Percentiles rank a stretch among this genome's conserved stretches.
These are phyloP conservation scores for Citrullus colocynthis DNA, from an alignment of 306 rosid species.

Conservation along the genomic window DNA sequence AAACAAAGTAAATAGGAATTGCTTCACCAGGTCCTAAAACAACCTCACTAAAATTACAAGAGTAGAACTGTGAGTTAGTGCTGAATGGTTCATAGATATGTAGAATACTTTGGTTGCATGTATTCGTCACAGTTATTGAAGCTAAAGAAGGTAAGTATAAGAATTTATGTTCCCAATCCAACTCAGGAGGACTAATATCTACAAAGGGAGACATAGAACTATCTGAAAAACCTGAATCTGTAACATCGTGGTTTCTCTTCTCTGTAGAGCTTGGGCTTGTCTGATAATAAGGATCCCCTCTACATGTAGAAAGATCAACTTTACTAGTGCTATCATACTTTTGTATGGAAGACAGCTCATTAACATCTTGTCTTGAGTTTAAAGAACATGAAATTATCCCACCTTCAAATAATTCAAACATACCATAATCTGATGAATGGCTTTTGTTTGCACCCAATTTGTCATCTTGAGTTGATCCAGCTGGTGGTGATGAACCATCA, in stretches of 20 bases:
- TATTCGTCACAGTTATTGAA: conserved; percentile 60
- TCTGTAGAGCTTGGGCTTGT: conserved; percentile 29
- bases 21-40: conserved; percentile 68
- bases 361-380: conserved; percentile 41
- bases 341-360: conserved; percentile 35
- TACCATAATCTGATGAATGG: conserved; percentile 70
- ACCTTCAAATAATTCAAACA: conserved; percentile 62
- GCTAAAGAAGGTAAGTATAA: conserved; percentile 61
- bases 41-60: conserved; percentile 72
- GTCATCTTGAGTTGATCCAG: conserved; percentile 34
- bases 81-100: conserved; percentile 86
- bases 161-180: conserved; percentile 69
- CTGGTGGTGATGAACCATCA: conserved; percentile 22
- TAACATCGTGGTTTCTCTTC: conserved; percentile 27
- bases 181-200: conserved; percentile 50
- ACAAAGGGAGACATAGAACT: conserved; percentile 42
- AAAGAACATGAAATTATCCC: conserved; percentile 64
- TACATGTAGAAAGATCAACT: conserved; percentile 41
- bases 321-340: conserved; percentile 26
- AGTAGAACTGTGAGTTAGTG: conserved; percentile 74
- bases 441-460: conserved; percentile 36
- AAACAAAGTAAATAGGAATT: conserved; percentile 52
- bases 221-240: conserved; percentile 30
- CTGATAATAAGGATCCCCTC: conserved; percentile 32
- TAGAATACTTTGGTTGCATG: conserved; percentile 59